Base-by-base conservation (phyloP, 148 eudicot genomes). In the Salicornia ramosissima region DNA sequence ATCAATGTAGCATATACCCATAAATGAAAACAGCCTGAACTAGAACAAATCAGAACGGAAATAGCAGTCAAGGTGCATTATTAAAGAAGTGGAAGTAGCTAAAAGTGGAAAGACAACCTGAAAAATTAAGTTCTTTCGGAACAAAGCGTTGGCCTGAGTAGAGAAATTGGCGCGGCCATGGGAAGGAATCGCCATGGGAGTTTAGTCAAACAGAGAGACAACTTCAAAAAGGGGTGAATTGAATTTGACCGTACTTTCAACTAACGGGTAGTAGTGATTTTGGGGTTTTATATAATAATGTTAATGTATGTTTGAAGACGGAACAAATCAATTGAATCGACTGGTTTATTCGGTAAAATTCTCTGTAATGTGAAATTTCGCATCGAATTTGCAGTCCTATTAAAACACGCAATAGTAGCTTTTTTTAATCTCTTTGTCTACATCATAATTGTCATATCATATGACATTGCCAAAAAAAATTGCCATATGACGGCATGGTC, bases 101-200 rank as follows among this genome's bases (percentile, higher is more conserved):
- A 8, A 24, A 42, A 11, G 3, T 49, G 1, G 53, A 19, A 63
- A 28, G 19, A 29, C 25, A 14, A 85, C 97, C 93, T 92, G 97
- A 68, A 75, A 89, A 50, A 80, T 83, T 56, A 92, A 56, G 74
- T 92, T 92, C 72, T 92, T 92, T 15, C 97, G 81, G 68, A 92
- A 85, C 76, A 92, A 79, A 81, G 96, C 97, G 67, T 90, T 81
- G 59, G 96, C 96, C 68, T 86, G 96, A 47, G 96, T 86, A 72
- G 81, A 82, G 75, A 83, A 87, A 71, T 81, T 86, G 33, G 96
- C 80, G 25, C 79, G 79, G 13, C 85, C 92, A 54, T 71, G 70
- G 1, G 90, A 61, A 21, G 80, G 77, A 70, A 68, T 85, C 46
- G 81, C 82, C 93, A 88, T 88, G 49, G 36, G 19, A 26, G 24